Evolutionary conservation across 2,329 filamentous ascomycete species (phyloP), one percentile per base, ranked within the genome.

Genomic region (Cylindrodendrum hubeiense): DNA sequence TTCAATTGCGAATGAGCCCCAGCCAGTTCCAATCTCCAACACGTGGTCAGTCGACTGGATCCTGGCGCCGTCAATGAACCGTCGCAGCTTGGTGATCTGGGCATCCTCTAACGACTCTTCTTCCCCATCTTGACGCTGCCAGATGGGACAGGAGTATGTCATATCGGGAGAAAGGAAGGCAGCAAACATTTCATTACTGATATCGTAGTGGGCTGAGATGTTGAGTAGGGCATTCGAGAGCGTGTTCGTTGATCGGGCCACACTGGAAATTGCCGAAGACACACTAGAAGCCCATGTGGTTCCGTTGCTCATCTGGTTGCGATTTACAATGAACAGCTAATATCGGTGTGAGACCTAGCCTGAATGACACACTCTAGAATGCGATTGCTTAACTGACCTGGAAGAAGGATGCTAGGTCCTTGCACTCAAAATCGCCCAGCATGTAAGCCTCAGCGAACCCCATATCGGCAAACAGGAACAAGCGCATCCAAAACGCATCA

Each of bases 171-270:
- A 92, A 28, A 93, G 82, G 69, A 93, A 93, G 0, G 90, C 89
- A 6, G 90, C 89, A 71, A 93, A 93, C 89, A 93, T 92, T 63
- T 90, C 89, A 73, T 93, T 93, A 68, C 88, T 90, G 67, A 93
- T 91, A 72, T 94, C 91, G 76, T 94, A 94, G 69, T 94, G 91
- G 5, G 90, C 90, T 3, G 86, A 86, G 56, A 92, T 89, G 74
- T 94, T 93, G 46, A 92, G 81, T 12, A 88, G 83, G 1, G 88
- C 82, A 68, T 87, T 88, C 2, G 84, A 83, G 13, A 89, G 76
- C 7, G 85, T 89, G 72, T 90, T 90, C 12, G 85, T 86, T 47
- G 82, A 84, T 63, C 85, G 79, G 12, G 90, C 87, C 37, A 92
- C 75, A 51, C 85, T 86, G 3, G 88, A 86, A 43, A 92, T 77